Percentiles rank a stretch among this genome's conserved stretches.
Evolutionary conservation across 1,139 yeast species (phyloP).

Genomic region (Diutina mesorugosa): DNA sequence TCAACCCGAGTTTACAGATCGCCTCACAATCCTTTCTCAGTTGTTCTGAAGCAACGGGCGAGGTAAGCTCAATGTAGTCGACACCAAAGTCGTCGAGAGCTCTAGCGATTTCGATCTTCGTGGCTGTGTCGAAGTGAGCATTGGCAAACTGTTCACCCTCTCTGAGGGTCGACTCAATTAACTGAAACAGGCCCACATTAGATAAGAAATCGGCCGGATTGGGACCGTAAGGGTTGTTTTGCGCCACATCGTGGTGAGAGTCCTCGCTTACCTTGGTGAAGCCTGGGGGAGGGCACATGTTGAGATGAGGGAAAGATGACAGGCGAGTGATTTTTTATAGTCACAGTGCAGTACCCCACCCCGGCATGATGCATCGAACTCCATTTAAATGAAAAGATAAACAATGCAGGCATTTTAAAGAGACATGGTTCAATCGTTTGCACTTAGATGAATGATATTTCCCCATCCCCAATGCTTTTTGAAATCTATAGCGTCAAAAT

Average conservation of each 20-base stretch:
- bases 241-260: slow-evolving; percentile 7
- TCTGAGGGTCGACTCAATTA: slow-evolving; percentile 90
- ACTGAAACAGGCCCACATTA: slow-evolving; percentile 78
- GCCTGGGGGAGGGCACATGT: slow-evolving; percentile 12
- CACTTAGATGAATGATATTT: no score
- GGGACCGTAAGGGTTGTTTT: slow-evolving; percentile 80
- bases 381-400: background rate
- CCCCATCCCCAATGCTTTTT: no score
- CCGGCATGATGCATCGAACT: background rate
- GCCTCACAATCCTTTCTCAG: slow-evolving; percentile 92
- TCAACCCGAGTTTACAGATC: slow-evolving; percentile 90
- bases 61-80: slow-evolving; percentile 92
- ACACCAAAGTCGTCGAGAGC: slow-evolving; percentile 97
- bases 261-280: slow-evolving; percentile 41
- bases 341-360: background rate
- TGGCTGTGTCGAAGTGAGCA: slow-evolving; percentile 89
- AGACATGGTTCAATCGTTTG: no score
- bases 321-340: background rate
- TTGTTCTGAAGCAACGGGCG: slow-evolving; percentile 97
- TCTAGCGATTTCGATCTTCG: slow-evolving; percentile 94
- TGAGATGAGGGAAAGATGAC: background rate
- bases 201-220: slow-evolving; percentile 88
- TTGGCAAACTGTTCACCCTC: slow-evolving; percentile 99
- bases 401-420: no score
- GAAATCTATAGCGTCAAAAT: no score